Evolutionary conservation across 495 filamentous ascomycete species (phyloP).

Genomic region (Penicillium bialowiezense): DNA sequence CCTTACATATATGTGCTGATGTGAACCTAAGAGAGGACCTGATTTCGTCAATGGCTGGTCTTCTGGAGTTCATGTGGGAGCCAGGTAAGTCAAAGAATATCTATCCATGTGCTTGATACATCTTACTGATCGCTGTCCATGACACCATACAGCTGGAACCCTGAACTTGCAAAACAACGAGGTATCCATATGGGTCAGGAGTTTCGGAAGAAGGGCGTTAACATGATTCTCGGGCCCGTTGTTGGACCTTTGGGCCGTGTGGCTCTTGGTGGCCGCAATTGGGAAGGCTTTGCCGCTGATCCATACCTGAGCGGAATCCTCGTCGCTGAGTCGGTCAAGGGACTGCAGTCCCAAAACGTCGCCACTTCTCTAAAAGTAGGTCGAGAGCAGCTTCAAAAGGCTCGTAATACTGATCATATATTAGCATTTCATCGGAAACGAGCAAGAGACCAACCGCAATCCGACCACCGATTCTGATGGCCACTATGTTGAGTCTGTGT

Average conservation of each 20-base stretch:
- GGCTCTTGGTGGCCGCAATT: conserved; percentile 77
- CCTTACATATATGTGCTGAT: background rate
- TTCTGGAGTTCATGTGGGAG: conserved; percentile 54
- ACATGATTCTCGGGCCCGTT: conserved; percentile 59
- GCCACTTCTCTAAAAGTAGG: conserved; percentile 67
- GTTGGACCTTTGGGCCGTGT: conserved; percentile 73
- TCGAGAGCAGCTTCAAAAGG: background rate
- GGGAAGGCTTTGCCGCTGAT: conserved; percentile 78
- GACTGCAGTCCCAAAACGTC: conserved; percentile 68
- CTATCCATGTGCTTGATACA: background rate
- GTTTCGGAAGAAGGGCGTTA: conserved; percentile 53
- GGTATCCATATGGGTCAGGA: conserved; percentile 54
- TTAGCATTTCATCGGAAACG: background rate
- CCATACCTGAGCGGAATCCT: conserved; percentile 64
- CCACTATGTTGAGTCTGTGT: background rate
- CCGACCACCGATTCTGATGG: background rate
- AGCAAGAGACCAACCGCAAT: background rate
- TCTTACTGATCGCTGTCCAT: conserved; percentile 16
- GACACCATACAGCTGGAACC: conserved; percentile 52
- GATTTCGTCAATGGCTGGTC: conserved; percentile 60
- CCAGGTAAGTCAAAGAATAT: conserved; percentile 16
- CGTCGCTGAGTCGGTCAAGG: conserved; percentile 56
- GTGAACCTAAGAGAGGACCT: conserved; percentile 36
- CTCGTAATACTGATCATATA: background rate
- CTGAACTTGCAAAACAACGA: conserved; percentile 44